Evolutionary conservation across 2,329 filamentous ascomycete species (phyloP), one percentile per base, ranked within the genome.

Genomic region (Fusarium marasasianum): DNA sequence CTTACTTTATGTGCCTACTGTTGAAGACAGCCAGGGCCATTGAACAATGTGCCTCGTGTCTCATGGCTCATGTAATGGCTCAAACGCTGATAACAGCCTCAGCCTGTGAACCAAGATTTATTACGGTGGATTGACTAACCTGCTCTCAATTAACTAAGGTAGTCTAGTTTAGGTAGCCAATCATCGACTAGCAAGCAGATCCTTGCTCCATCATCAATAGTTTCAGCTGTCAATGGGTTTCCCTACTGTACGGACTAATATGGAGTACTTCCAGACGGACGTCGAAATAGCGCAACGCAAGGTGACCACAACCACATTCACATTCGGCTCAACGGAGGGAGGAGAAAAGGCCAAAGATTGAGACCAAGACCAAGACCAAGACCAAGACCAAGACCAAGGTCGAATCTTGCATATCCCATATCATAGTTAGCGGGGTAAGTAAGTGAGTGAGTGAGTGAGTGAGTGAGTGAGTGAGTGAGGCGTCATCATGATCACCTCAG

Each of bases 181-280:
- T 33, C 10, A 26, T 33, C 17, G 38, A 35, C 35, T 40, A 63
- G 45, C 40, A 45, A 45, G 43, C 17, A 48, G 60, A 65, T 65
- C 60, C 43, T 35, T 66, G 48, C 41, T 37, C 60, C 59, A 41
- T 48, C 37, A 33, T 41, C n/a, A 24, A 40, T 33, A 48, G 51
- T 58, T 71, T 71, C 68, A 71, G 68, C 68, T 71, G 68, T 70
- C 66, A 71, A 60, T 50, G 64, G 43, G 35, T 37, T 57, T 37
- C 41, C 24, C 38, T 47, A 20, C 24, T 45, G 43, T 26, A 40
- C 8, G 35, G 33, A 35, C 33, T 10, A 33, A 33, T 33, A 35
- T 8, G 33, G 33, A 35, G n/a, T 18, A 41, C 37, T 41, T 63
- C 29, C 29, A 61, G 37, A 56, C n/a, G 14, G 33, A 35, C 33